These are phyloP conservation scores for Alternaria novae-zelandiae DNA, from an alignment of 2,329 filamentous ascomycete species.

Conservation along the genomic window DNA sequence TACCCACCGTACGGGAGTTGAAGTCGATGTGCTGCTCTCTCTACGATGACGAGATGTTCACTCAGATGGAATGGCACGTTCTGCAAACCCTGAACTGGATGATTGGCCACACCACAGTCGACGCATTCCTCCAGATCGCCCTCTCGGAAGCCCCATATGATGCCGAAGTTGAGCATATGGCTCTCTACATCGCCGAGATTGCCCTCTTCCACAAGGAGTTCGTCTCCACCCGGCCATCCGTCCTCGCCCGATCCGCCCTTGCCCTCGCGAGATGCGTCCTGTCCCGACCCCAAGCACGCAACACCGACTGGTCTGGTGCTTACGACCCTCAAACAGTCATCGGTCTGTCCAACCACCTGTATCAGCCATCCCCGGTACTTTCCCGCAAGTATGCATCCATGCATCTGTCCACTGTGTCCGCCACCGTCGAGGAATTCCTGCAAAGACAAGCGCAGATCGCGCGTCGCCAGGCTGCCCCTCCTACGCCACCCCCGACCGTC, in stretches of 20 bases:
- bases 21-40: conserved; percentile 99
- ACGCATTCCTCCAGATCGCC: conserved; percentile 89
- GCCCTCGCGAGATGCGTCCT: conserved; percentile 87
- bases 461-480: conserved; percentile 50
- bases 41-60: conserved; percentile 99
- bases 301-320: conserved; percentile 76
- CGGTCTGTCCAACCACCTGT: conserved; percentile 68
- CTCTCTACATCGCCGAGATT: conserved; percentile 92
- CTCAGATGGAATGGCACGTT: conserved; percentile 99
- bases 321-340: conserved; percentile 72
- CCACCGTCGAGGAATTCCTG: conserved; percentile 70
- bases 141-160: conserved; percentile 77
- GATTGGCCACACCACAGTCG: conserved; percentile 93
- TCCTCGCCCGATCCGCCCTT: conserved; percentile 86
- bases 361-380: conserved; percentile 71
- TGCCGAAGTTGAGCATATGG: conserved; percentile 91
- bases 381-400: conserved; percentile 72
- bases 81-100: conserved; percentile 96
- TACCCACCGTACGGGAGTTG: conserved; percentile 95
- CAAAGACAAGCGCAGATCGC: conserved; percentile 62
- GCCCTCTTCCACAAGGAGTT: conserved; percentile 97
- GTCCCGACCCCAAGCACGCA: conserved; percentile 75
- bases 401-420: conserved; percentile 69
- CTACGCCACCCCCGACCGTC: conserved; percentile 67
- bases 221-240: conserved; percentile 87